Conservation (phyloP, 768 basidiomycete species). For the Antrodiella citrinella region DNA sequence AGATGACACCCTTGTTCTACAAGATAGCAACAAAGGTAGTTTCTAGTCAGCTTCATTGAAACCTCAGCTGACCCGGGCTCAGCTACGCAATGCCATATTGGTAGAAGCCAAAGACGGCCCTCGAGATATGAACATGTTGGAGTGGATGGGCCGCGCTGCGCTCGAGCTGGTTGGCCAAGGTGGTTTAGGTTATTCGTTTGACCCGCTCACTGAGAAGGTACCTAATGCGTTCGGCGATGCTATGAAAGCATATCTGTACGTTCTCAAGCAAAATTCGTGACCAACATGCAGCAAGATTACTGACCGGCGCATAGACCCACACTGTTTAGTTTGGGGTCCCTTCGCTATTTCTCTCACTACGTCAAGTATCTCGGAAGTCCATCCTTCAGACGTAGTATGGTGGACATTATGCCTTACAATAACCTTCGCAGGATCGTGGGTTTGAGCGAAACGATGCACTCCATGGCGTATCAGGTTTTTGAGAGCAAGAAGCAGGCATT, state of each 20-base stretch:
- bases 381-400: not conserved
- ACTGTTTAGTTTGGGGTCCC: not conserved
- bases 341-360: not conserved
- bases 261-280: not conserved
- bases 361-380: not conserved
- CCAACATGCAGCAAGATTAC: not conserved
- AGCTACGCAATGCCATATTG: not conserved
- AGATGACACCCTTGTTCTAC: constrained; percentile 19
- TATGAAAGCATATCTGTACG: constrained; percentile 4
- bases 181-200: constrained; percentile 11
- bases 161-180: constrained; percentile 10
- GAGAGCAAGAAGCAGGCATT: constrained; percentile 13
- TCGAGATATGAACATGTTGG: constrained; percentile 10
- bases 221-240: constrained; percentile 4
- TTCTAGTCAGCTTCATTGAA: not conserved
- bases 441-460: constrained; percentile 7
- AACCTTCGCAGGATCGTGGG: constrained; percentile 7
- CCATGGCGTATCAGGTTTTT: constrained; percentile 10
- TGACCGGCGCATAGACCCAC: not conserved
- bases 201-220: constrained; percentile 1
- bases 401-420: constrained; percentile 7
- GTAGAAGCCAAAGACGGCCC: not conserved
- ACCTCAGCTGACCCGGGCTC: not conserved
- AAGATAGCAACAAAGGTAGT: constrained; percentile 12
- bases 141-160: constrained; percentile 13